These are phyloP conservation scores for Amylostereum areolatum DNA, from an alignment of 1,284 basidiomycete genomes.

Conservation along the genomic window DNA sequence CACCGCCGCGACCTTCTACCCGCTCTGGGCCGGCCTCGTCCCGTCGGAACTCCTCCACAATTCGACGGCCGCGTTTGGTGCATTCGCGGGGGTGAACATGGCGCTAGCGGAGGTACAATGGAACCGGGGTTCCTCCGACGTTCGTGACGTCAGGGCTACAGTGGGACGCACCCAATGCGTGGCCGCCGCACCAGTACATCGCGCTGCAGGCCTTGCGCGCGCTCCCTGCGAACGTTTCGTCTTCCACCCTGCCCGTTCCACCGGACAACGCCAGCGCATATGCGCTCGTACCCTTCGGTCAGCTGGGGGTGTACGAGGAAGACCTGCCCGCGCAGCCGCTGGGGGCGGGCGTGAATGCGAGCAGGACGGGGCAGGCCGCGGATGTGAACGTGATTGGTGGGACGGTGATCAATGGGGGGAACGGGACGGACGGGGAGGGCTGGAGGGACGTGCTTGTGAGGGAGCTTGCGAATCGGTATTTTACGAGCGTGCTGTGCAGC, in stretches of 20 bases:
- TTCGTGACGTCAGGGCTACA: slow-evolving; percentile 77
- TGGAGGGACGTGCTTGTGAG: slow-evolving; percentile 64
- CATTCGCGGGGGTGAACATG: slow-evolving; percentile 71
- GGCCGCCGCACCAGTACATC: slow-evolving; percentile 88
- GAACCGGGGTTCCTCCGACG: slow-evolving; percentile 69
- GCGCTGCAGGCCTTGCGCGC: slow-evolving; percentile 71
- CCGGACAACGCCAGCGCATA: slow-evolving; percentile 51
- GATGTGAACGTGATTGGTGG: slow-evolving; percentile 57
- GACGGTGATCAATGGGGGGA: slow-evolving; percentile 73
- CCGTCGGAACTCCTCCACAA: slow-evolving; percentile 63
- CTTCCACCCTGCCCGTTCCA: slow-evolving; percentile 42
- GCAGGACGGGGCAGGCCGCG: slow-evolving; percentile 41
- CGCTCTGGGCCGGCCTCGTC: slow-evolving; percentile 83
- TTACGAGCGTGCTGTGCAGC: slow-evolving; percentile 79
- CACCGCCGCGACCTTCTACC: slow-evolving; percentile 75
- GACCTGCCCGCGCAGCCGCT: slow-evolving; percentile 66
- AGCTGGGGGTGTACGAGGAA: slow-evolving; percentile 64
- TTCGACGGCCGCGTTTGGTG: slow-evolving; percentile 58
- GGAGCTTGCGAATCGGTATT: slow-evolving; percentile 78
- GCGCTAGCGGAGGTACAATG: slow-evolving; percentile 82
- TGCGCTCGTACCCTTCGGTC: slow-evolving; percentile 64
- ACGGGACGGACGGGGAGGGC: slow-evolving; percentile 52
- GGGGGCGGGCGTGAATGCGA: slow-evolving; percentile 43
- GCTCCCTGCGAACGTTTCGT: slow-evolving; percentile 64
- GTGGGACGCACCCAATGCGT: slow-evolving; percentile 78